Percentiles rank a stretch among this genome's conserved stretches.
These are phyloP conservation scores for Leccinum boreale DNA, from an alignment of 768 basidiomycete genomes.

Conservation along the genomic window DNA sequence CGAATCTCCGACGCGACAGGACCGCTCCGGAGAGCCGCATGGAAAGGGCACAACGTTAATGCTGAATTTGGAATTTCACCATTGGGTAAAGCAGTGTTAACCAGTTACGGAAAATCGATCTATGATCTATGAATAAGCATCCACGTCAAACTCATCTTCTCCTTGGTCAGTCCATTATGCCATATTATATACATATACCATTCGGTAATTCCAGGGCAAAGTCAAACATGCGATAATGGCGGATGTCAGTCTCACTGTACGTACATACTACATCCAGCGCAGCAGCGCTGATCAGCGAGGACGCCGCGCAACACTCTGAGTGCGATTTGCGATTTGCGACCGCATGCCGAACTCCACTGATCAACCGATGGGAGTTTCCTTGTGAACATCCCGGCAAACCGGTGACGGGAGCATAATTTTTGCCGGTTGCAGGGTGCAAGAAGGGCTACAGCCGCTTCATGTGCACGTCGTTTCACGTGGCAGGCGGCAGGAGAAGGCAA, in stretches of 20 bases:
- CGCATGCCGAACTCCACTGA: background rate
- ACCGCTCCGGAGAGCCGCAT: constrained; percentile 14
- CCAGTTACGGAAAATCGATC: constrained; percentile 9
- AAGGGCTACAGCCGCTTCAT: background rate
- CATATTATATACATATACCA: background rate
- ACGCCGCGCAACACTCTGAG: background rate
- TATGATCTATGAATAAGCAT: background rate
- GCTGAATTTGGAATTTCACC: constrained; percentile 16
- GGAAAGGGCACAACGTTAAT: background rate
- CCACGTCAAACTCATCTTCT: background rate
- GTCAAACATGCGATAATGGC: background rate
- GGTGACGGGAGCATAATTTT: background rate
- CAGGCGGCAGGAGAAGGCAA: background rate
- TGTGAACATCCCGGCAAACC: background rate
- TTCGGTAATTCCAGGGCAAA: background rate
- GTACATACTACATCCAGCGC: background rate
- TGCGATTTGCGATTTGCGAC: background rate
- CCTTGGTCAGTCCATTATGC: background rate
- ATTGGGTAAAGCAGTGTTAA: constrained; percentile 13
- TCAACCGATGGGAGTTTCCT: background rate
- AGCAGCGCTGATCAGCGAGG: background rate
- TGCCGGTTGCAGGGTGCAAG: background rate
- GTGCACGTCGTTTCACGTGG: background rate
- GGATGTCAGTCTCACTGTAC: background rate
- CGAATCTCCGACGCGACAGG: constrained; percentile 28